Base-by-base conservation (phyloP, 2,329 filamentous ascomycete species). In the Thermochaetoides dissita region DNA sequence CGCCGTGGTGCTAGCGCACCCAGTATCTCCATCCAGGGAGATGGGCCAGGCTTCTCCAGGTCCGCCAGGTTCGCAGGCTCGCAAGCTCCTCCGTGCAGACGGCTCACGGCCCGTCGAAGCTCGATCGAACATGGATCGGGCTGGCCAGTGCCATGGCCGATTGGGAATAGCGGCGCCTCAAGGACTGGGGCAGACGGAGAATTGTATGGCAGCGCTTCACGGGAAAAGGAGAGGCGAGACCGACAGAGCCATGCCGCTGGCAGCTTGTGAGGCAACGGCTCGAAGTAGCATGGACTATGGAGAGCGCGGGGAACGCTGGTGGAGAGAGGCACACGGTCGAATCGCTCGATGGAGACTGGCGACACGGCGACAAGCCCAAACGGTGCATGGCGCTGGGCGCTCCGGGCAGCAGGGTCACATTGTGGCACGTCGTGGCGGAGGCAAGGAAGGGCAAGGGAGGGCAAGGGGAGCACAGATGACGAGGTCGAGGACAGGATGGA, bases 31-130 rank as follows among this genome's bases (percentile, higher is more conserved):
- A 40, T 37, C 34, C 46, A 46, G 44, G 41, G 45, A 42, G 39
- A 34, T 41, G 37, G 39, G 36, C 39, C 10, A 10, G 45, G n/a
- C 40, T 34, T 38, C 24, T 37, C 38, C 8, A 24, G 34, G 12
- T 28, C 41, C 38, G 46, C 45, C 40, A 45, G 17, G 17, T 24
- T 46, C 40, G 30, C 33, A 31, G 11, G 41, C 41, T 35, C 8
- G 34, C 34, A 34, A 34, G 37, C 37, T 38, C 29, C 35, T 43
- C 17, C 34, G 34, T 37, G 29, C 35, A 41, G 45, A 39, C 51
- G 51, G 51, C 49, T 47, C 38, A 31, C 51, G 51, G 51, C 39
- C 51, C 51, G 51, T 45, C 40, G 39, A 49, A 30, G 43, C 51
- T 51, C 42, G 17, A 43, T 34, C 43, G 12, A 12, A 35, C 24